Conservation (phyloP, 495 filamentous ascomycete species). For the Penicillium soppii region DNA sequence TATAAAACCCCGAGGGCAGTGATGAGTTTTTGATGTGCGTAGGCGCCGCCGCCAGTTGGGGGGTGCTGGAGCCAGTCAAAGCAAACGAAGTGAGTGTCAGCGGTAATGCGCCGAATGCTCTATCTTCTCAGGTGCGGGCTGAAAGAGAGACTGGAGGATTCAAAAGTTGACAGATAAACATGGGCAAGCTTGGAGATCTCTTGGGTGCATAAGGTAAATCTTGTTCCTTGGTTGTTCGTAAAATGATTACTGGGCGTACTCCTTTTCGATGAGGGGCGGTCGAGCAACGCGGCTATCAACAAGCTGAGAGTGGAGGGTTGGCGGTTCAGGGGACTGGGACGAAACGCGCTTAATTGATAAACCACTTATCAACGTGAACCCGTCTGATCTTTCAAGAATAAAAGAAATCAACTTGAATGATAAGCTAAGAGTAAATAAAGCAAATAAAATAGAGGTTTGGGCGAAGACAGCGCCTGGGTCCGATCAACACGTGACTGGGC, state of each 20-base stretch:
- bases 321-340: not conserved
- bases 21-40: not conserved
- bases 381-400: not conserved
- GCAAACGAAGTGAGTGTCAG: slow-evolving; percentile 2
- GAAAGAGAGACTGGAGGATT: not conserved
- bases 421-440: not conserved
- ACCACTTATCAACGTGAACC: not conserved
- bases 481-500: slow-evolving; percentile 26
- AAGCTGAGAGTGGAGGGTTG: slow-evolving; percentile 20
- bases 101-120: slow-evolving; percentile 17
- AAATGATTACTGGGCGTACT: too few relatives aligned
- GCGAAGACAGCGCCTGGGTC: slow-evolving; percentile 1
- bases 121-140: slow-evolving; percentile 8
- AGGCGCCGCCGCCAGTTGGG: slow-evolving; percentile 8
- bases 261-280: slow-evolving; percentile 12
- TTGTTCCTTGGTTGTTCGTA: too few relatives aligned
- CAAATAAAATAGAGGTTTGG: not conserved
- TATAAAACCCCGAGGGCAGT: slow-evolving; percentile 2
- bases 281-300: slow-evolving; percentile 17
- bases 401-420: not conserved
- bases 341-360: too few relatives aligned
- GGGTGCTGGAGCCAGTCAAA: not conserved
- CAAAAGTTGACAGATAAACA: slow-evolving; percentile 1
- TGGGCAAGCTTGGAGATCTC: not conserved
- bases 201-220: too few relatives aligned